Percentiles rank a stretch among this genome's conserved stretches.
phyloP scores from a whole-genome alignment of 2,329 filamentous ascomycete genomes.

The Tolypocladium ophioglossoides region DNA sequence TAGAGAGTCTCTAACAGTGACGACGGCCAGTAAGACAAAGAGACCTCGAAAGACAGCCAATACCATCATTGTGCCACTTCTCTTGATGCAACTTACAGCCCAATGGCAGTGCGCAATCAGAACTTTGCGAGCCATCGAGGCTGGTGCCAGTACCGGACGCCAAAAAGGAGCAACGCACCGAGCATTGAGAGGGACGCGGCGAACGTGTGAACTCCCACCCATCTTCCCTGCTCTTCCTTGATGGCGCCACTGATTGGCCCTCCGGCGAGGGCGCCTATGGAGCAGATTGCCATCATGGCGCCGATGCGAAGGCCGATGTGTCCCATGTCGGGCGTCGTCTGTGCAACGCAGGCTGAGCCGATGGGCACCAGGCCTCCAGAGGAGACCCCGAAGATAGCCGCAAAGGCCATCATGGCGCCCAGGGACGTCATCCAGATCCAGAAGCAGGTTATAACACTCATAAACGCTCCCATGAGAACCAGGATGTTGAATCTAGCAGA shows the following conservation, averaged over 20 bases:
- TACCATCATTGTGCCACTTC: background rate
- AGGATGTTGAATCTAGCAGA: conserved; percentile 29
- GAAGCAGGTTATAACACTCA: conserved; percentile 16
- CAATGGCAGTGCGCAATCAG: background rate
- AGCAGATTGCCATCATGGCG: conserved; percentile 20
- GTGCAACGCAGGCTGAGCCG: conserved; percentile 18
- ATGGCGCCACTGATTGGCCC: conserved; percentile 13
- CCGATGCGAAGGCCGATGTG: conserved; percentile 19
- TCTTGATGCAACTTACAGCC: background rate
- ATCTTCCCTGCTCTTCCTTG: conserved; percentile 4
- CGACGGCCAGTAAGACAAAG: background rate
- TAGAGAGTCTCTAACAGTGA: background rate
- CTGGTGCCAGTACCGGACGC: conserved; percentile 6
- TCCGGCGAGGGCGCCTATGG: conserved; percentile 12
- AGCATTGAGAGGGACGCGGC: conserved; percentile 6
- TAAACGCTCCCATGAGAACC: conserved; percentile 9
- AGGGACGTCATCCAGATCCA: conserved; percentile 16
- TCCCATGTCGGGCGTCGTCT: conserved; percentile 16
- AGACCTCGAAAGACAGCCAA: background rate
- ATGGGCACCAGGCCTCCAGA: conserved; percentile 24
- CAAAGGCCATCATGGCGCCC: conserved; percentile 10
- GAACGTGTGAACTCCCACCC: conserved; percentile 8
- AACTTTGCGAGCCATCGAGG: conserved; percentile 3
- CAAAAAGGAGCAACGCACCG: conserved; percentile 7
- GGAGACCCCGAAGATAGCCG: conserved; percentile 17